Evolutionary conservation across 2,329 filamentous ascomycete genomes (phyloP).

Genomic region (Paecilomyces variotii): DNA sequence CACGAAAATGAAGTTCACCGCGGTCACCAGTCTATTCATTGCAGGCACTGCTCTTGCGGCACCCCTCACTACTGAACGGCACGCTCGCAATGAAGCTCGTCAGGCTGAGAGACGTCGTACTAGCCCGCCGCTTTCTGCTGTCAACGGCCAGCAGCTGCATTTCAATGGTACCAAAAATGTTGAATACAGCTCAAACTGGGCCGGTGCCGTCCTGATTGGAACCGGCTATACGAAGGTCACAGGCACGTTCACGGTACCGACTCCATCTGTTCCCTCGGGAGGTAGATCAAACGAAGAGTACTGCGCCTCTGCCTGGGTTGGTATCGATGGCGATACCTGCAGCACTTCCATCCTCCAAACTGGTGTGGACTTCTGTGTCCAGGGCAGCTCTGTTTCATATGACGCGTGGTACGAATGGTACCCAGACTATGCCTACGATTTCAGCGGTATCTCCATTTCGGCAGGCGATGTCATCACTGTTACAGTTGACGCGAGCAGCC

Average conservation of each 20-base stretch:
- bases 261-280: slow-evolving; percentile 31
- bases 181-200: slow-evolving; percentile 50
- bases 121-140: slow-evolving; percentile 22
- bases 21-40: slow-evolving; percentile 30
- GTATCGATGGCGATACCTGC: slow-evolving; percentile 54
- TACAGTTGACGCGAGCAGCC: slow-evolving; percentile 35
- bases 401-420: slow-evolving; percentile 56
- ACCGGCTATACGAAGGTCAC: slow-evolving; percentile 45
- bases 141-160: slow-evolving; percentile 26
- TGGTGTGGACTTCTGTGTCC: slow-evolving; percentile 47
- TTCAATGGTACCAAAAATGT: slow-evolving; percentile 25
- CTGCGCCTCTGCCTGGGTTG: slow-evolving; percentile 49
- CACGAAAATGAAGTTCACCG: slow-evolving; percentile 45
- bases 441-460: slow-evolving; percentile 37
- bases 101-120: slow-evolving; percentile 19
- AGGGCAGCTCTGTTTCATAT: slow-evolving; percentile 35
- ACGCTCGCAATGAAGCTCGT: slow-evolving; percentile 14
- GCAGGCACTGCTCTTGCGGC: slow-evolving; percentile 38
- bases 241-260: slow-evolving; percentile 46
- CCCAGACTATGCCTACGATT: slow-evolving; percentile 48
- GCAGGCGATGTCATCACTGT: slow-evolving; percentile 38
- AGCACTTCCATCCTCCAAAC: slow-evolving; percentile 46
- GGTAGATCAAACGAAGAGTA: slow-evolving; percentile 21
- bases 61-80: slow-evolving; percentile 30
- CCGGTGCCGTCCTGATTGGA: slow-evolving; percentile 48